These are phyloP conservation scores for Pseudozyma sp. DNA, from an alignment of 1,284 basidiomycete genomes.

Conservation along the genomic window DNA sequence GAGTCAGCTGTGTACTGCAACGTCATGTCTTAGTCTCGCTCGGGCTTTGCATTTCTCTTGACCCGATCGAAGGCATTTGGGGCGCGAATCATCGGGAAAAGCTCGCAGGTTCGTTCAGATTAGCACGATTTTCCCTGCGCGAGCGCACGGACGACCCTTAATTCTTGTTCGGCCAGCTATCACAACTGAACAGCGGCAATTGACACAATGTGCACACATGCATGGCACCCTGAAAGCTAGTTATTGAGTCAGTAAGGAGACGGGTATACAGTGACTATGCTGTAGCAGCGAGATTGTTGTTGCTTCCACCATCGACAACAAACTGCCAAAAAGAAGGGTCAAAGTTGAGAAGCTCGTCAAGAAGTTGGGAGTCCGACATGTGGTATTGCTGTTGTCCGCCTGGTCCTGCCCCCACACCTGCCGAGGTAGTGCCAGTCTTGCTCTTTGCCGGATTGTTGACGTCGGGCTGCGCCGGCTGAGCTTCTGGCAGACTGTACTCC, in stretches of 20 bases:
- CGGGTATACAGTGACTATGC: not conserved
- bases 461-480: not conserved
- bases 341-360: conserved; percentile 38
- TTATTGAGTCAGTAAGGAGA: too few relatives aligned
- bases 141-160: too few relatives aligned
- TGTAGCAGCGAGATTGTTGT: not conserved
- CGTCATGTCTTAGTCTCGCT: not conserved
- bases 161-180: too few relatives aligned
- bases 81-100: too few relatives aligned
- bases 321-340: conserved; percentile 44
- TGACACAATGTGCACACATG: not conserved
- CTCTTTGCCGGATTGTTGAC: not conserved
- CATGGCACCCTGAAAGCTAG: too few relatives aligned
- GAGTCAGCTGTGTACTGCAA: conserved; percentile 27
- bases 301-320: conserved; percentile 18
- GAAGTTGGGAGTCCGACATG: conserved; percentile 36
- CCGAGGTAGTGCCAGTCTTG: not conserved
- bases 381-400: conserved; percentile 1
- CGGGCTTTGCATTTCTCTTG: too few relatives aligned
- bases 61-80: too few relatives aligned
- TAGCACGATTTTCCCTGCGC: too few relatives aligned
- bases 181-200: not conserved
- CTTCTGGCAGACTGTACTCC: conserved; percentile 8
- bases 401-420: not conserved
- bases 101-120: too few relatives aligned